Conservation (phyloP, 2,329 filamentous ascomycete genomes). For the Mycosphaerella arachidis region DNA sequence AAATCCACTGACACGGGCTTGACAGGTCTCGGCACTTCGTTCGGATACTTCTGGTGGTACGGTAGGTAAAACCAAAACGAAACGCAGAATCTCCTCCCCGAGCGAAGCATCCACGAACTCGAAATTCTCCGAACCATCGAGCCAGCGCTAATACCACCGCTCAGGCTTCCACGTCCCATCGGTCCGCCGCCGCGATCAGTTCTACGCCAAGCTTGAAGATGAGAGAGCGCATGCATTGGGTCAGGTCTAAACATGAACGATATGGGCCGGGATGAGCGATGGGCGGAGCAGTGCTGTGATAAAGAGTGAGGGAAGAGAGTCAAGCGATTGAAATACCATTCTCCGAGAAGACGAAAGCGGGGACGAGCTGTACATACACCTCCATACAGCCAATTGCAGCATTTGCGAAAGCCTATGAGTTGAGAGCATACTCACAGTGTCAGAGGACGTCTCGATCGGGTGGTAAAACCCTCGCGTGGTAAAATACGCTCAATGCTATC, state of each 20-base stretch:
- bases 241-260: constrained; percentile 21
- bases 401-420: not conserved
- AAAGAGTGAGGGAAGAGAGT: not conserved
- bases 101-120: constrained; percentile 1
- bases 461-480: too few relatives aligned
- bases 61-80: constrained; percentile 42
- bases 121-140: not conserved
- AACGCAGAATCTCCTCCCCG: constrained; percentile 2
- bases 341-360: not conserved
- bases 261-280: not conserved
- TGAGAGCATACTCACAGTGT: too few relatives aligned
- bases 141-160: not conserved
- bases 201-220: constrained; percentile 61
- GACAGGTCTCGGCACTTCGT: constrained; percentile 57
- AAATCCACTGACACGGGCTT: constrained; percentile 3
- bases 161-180: constrained; percentile 61
- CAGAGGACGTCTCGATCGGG: too few relatives aligned
- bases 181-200: constrained; percentile 59
- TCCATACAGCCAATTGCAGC: not conserved
- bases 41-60: constrained; percentile 66
- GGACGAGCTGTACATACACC: constrained; percentile 17
- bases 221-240: constrained; percentile 50
- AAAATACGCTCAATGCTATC: too few relatives aligned
- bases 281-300: not conserved
- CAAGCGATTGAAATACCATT: constrained; percentile 5